Evolutionary conservation across 345 rosid species (phyloP).

Genomic region (Schrenkiella parvula): DNA sequence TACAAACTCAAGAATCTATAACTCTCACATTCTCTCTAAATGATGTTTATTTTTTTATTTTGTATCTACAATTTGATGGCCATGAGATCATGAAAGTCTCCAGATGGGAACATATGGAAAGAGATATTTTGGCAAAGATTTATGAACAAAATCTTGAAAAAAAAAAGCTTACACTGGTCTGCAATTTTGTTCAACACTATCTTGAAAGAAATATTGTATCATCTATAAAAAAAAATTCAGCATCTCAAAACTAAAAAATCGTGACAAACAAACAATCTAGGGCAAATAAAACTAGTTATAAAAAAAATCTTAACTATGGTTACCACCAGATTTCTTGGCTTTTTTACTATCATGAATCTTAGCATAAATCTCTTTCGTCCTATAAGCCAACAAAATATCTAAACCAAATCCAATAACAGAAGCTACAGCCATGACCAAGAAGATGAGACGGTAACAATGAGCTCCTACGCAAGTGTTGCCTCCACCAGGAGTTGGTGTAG

Average conservation of each 20-base stretch:
- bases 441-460: slow-evolving; percentile 79
- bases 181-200: slow-evolving; percentile 8
- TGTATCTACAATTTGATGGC: not conserved
- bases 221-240: not conserved
- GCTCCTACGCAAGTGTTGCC: slow-evolving; percentile 88
- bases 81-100: not conserved
- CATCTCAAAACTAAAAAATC: not conserved
- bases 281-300: not conserved
- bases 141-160: not conserved
- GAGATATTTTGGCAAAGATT: not conserved
- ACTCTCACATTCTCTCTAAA: not conserved
- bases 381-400: slow-evolving; percentile 54
- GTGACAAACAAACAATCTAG: not conserved
- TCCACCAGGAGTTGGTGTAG: slow-evolving; percentile 67
- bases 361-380: slow-evolving; percentile 58
- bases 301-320: slow-evolving; percentile 18
- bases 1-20: not conserved
- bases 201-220: slow-evolving; percentile 3
- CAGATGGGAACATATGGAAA: not conserved
- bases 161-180: not conserved
- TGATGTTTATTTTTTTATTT: not conserved
- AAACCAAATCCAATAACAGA: slow-evolving; percentile 66
- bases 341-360: slow-evolving; percentile 54
- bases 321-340: slow-evolving; percentile 32
- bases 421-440: slow-evolving; percentile 62